Conservation (phyloP, 2,329 filamentous ascomycete genomes). For the Escovopsis sp. region DNA sequence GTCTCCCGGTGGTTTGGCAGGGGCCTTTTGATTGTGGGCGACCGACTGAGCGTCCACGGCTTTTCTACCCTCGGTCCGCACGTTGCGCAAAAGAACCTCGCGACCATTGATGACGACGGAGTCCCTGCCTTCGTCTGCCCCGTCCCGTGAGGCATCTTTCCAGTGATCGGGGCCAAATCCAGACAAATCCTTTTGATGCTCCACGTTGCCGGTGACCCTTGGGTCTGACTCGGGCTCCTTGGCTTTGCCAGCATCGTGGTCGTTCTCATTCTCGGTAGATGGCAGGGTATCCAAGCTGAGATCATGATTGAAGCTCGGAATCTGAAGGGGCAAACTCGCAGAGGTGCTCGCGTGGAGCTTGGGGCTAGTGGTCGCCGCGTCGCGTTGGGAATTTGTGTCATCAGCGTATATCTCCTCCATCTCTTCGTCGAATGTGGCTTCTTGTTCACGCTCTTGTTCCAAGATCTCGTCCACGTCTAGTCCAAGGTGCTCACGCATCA, state of each 20-base stretch:
- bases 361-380: not conserved
- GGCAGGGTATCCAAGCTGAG: conserved; percentile 31
- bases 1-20: conserved; percentile 17
- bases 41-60: conserved; percentile 27
- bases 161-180: conserved; percentile 68
- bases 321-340: conserved; percentile 8
- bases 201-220: conserved; percentile 40
- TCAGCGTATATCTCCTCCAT: conserved; percentile 50
- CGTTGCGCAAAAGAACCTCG: conserved; percentile 55
- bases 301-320: conserved; percentile 60
- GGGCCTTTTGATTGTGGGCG: conserved; percentile 16
- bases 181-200: conserved; percentile 60
- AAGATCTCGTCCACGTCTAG: conserved; percentile 84
- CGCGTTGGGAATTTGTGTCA: conserved; percentile 18
- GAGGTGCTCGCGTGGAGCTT: conserved; percentile 24
- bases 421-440: conserved; percentile 44
- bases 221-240: conserved; percentile 12
- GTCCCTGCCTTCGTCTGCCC: conserved; percentile 51
- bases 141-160: conserved; percentile 47
- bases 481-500: conserved; percentile 96
- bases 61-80: conserved; percentile 49
- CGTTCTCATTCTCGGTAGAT: conserved; percentile 20
- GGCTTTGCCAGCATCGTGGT: conserved; percentile 6
- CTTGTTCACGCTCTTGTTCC: conserved; percentile 59
- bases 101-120: conserved; percentile 51